Percentiles rank a stretch among this genome's conserved stretches.
phyloP scores from a whole-genome alignment of 192 early-diverging fungal species.

The Backusella tuberculispora region DNA sequence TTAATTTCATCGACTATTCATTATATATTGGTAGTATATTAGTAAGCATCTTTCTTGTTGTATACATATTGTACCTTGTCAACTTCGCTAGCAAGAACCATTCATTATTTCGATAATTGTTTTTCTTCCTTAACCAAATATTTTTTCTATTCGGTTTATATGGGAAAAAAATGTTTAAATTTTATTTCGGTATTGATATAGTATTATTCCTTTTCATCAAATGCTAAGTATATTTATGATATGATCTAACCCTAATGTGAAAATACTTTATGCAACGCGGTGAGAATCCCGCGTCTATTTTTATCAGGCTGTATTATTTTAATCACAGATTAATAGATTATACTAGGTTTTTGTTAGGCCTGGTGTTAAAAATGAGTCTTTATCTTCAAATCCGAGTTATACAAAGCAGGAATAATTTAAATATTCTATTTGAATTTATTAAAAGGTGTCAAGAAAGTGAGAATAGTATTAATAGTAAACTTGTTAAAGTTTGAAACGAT shows the following conservation, averaged over 20 bases:
- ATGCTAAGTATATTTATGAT: not conserved
- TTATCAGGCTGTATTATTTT: not conserved
- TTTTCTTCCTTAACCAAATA: not conserved
- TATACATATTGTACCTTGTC: not conserved
- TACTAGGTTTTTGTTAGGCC: not conserved
- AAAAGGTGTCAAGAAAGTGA: not conserved
- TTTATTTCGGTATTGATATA: not conserved
- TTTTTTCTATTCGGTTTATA: too few relatives aligned
- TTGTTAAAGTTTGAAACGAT: not conserved
- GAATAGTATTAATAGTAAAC: not conserved
- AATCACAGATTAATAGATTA: conserved; percentile 5
- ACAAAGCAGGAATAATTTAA: not conserved
- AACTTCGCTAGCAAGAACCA: not conserved
- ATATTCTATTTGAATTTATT: not conserved
- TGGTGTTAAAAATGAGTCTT: not conserved
- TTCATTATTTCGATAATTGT: not conserved
- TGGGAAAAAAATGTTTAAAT: too few relatives aligned
- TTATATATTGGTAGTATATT: not conserved
- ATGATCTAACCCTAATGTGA: not conserved
- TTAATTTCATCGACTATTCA: not conserved
- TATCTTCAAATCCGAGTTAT: not conserved
- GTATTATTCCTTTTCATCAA: not conserved
- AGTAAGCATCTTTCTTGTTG: not conserved
- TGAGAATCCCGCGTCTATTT: not conserved
- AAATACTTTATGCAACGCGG: not conserved